These are phyloP conservation scores for Teunomyces barrocoloradensis DNA, from an alignment of 805 yeast species.

Conservation along the genomic window DNA sequence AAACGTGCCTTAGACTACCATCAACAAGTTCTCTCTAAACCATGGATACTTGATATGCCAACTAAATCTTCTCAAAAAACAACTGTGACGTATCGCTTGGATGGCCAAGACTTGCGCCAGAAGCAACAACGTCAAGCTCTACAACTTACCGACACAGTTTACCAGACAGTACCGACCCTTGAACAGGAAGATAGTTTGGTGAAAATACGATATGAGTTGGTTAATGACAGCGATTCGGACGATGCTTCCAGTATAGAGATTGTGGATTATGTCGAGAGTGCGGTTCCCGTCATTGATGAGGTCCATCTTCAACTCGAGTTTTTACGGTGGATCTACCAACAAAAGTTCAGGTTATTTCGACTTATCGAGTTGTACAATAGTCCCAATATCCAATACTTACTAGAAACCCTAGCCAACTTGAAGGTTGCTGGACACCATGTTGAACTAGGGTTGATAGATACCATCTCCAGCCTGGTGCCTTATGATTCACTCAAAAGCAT, in stretches of 20 bases:
- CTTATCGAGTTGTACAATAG: constrained; percentile 21
- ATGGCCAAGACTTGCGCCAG: background rate
- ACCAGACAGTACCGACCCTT: background rate
- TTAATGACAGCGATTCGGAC: background rate
- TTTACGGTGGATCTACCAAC: constrained; percentile 17
- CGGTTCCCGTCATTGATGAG: constrained; percentile 19
- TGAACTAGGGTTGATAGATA: background rate
- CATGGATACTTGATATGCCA: constrained; percentile 20
- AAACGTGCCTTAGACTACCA: constrained; percentile 19
- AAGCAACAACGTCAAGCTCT: background rate
- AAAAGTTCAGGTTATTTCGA: constrained; percentile 14
- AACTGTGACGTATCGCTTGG: background rate
- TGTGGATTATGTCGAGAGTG: constrained; percentile 11
- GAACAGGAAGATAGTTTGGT: background rate
- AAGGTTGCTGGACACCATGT: background rate
- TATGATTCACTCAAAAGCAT: background rate
- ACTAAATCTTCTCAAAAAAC: background rate
- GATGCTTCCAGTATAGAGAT: constrained; percentile 10
- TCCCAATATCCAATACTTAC: constrained; percentile 12
- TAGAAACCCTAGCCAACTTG: constrained; percentile 12
- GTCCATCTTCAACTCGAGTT: constrained; percentile 22
- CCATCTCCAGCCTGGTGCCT: background rate
- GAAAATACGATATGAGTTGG: background rate
- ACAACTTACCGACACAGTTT: background rate
- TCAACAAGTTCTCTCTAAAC: constrained; percentile 13